Base-by-base conservation (phyloP, 2,329 filamentous ascomycete species). In the Scorias spongiosa region DNA sequence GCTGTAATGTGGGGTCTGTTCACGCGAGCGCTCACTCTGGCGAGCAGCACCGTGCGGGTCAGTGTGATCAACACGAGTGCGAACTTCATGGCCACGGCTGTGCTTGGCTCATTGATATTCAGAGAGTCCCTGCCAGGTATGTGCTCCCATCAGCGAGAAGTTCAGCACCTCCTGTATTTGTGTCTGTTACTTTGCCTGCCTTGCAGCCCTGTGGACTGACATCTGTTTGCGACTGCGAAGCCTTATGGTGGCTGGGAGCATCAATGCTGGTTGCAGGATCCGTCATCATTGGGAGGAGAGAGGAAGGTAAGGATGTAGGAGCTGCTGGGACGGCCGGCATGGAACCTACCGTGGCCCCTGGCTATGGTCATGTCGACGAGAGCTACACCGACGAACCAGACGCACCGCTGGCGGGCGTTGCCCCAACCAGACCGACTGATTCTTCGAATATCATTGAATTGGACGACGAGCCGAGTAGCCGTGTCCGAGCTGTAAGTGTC, bases 1-100 rank as follows among this genome's bases (percentile, higher is more conserved):
- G 81, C 75, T 42, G 68, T 85, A 63, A 89, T 89, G 84, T 89
- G 84, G 84, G 78, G 80, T 0, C 72, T 89, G 40, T 89, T 88
- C 66, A 89, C 84, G 6, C 74, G 76, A 41, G 84, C 84, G 42
- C 73, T 89, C n/a, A 77, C 82, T 0, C 72, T 75, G 14, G 81
- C 82, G 11, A 73, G 75, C 46, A 86, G 81, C 1, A 86, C 84
- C 8, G 84, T 84, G 0, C 81, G 85, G 56, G 84, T 88, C 41
- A 81, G 77, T 51, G 81, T 89, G 58, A 77, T 89, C 61, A 89
- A 89, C 62, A 88, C 84, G 2, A 84, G 81, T 11, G 72, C 81
- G 45, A 89, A 89, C 64, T 89, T 89, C 61, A 72, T 89, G 63
- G 63, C 86, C 48, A 88, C 84, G 0, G 84, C 84, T 7, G 50